Percentiles rank a stretch among this genome's conserved stretches.
phyloP scores from a whole-genome alignment of 2,329 filamentous ascomycete species.

The Cladosporium sp. region DNA sequence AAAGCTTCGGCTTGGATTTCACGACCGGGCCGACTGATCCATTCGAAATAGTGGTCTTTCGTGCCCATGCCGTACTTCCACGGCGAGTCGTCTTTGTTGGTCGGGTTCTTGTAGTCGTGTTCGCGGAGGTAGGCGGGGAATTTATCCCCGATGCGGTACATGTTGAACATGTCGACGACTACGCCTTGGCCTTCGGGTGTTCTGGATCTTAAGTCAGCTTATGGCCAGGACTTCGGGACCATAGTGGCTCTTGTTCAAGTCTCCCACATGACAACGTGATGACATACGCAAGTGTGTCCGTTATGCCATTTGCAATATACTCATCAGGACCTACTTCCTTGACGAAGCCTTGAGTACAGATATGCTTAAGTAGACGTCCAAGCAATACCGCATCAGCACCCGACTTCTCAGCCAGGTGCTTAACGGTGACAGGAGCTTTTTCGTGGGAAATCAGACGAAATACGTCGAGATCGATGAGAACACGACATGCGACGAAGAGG shows the following conservation, averaged over 20 bases:
- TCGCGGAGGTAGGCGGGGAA: conserved; percentile 2
- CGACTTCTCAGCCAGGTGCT: background rate
- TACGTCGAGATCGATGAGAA: conserved; percentile 1
- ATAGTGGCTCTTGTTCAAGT: too few species aligned
- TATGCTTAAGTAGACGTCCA: conserved; percentile 6
- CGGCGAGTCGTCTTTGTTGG: conserved; percentile 1
- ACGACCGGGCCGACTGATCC: conserved; percentile 1
- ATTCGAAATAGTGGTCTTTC: conserved; percentile 8
- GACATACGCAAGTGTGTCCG: conserved; percentile 6
- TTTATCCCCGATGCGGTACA: background rate
- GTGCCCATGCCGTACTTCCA: conserved; percentile 5
- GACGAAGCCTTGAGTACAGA: conserved; percentile 7
- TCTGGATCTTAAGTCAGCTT: background rate
- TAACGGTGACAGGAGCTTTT: background rate
- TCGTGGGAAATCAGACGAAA: background rate
- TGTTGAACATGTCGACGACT: conserved; percentile 6
- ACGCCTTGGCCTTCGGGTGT: conserved; percentile 3
- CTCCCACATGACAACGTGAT: background rate
- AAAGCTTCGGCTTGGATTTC: conserved; percentile 1
- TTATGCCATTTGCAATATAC: conserved; percentile 4
- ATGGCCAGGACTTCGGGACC: too few species aligned
- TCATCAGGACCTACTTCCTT: conserved; percentile 1
- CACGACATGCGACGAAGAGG: background rate
- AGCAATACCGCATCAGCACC: background rate
- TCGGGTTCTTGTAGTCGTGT: background rate